phyloP scores from a whole-genome alignment of 805 yeast species.

The Teunomyces kruisii region DNA sequence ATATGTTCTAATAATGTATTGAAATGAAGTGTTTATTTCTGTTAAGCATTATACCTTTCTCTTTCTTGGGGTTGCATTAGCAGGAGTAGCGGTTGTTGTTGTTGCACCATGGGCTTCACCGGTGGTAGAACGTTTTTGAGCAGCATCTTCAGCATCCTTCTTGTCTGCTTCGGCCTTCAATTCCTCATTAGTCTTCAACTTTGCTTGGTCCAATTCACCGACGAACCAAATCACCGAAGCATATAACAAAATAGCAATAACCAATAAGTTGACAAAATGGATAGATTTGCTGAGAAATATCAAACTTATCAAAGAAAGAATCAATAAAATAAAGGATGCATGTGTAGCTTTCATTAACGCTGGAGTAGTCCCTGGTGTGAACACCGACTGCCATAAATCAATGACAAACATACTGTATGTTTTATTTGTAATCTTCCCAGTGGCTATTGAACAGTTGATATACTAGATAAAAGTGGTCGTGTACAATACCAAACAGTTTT shows the following conservation, averaged over 20 bases:
- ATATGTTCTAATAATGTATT: not conserved
- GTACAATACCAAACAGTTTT: not conserved
- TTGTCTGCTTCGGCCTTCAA: constrained; percentile 21
- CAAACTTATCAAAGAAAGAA: constrained; percentile 56
- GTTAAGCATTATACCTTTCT: constrained; percentile 10
- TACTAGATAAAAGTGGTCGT: not conserved
- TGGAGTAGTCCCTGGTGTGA: constrained; percentile 92
- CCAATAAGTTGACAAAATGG: constrained; percentile 59
- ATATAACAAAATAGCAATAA: constrained; percentile 69
- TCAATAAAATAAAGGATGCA: constrained; percentile 67
- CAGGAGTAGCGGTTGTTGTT: not conserved
- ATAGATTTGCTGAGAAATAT: constrained; percentile 60
- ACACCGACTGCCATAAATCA: constrained; percentile 87
- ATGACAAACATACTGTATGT: constrained; percentile 41
- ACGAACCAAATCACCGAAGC: constrained; percentile 86
- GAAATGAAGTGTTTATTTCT: not conserved
- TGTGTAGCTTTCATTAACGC: constrained; percentile 89
- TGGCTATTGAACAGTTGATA: not conserved
- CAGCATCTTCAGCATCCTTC: constrained; percentile 8
- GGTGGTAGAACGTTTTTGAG: not conserved
- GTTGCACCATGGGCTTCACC: not conserved
- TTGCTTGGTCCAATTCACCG: constrained; percentile 54
- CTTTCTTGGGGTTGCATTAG: constrained; percentile 7
- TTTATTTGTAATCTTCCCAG: not conserved
- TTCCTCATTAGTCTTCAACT: constrained; percentile 45